Evolutionary conservation across 352 stramenopile genomes (phyloP).

Genomic region (Pythium sp.): DNA sequence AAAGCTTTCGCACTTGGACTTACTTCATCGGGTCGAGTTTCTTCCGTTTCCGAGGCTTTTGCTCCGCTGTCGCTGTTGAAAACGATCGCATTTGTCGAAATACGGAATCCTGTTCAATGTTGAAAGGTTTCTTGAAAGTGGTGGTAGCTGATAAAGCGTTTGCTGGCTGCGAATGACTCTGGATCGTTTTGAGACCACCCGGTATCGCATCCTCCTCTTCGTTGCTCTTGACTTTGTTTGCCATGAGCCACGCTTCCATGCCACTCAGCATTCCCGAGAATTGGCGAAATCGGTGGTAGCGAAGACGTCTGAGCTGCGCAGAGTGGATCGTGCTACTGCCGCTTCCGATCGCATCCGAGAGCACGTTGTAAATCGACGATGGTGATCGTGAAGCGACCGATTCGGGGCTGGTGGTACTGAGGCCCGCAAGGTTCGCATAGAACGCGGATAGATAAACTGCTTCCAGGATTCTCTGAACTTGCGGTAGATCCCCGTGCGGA

Average conservation of each 20-base stretch:
- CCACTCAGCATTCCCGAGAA: slow-evolving; percentile 27
- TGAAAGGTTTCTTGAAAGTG: slow-evolving; percentile 7
- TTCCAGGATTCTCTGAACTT: background rate
- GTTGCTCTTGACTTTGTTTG: background rate
- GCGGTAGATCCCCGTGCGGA: background rate
- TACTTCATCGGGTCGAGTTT: slow-evolving; percentile 60
- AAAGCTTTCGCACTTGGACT: slow-evolving; percentile 7
- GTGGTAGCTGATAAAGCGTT: background rate
- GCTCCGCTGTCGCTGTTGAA: background rate
- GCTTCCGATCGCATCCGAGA: slow-evolving; percentile 5
- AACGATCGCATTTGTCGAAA: slow-evolving; percentile 32
- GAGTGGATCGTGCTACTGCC: background rate
- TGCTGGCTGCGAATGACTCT: background rate
- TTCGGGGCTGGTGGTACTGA: background rate
- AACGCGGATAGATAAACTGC: slow-evolving; percentile 6
- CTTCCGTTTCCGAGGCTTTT: slow-evolving; percentile 13
- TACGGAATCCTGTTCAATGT: slow-evolving; percentile 15
- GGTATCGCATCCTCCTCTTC: slow-evolving; percentile 4
- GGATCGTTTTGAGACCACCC: background rate
- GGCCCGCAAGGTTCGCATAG: slow-evolving; percentile 5
- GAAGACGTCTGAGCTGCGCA: background rate
- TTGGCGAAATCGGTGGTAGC: slow-evolving; percentile 27
- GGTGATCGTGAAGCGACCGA: background rate
- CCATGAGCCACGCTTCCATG: slow-evolving; percentile 29
- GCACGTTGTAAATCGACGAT: slow-evolving; percentile 4